Conservation (phyloP, 2,329 filamentous ascomycete genomes). For the Trichoderma koningiopsis region DNA sequence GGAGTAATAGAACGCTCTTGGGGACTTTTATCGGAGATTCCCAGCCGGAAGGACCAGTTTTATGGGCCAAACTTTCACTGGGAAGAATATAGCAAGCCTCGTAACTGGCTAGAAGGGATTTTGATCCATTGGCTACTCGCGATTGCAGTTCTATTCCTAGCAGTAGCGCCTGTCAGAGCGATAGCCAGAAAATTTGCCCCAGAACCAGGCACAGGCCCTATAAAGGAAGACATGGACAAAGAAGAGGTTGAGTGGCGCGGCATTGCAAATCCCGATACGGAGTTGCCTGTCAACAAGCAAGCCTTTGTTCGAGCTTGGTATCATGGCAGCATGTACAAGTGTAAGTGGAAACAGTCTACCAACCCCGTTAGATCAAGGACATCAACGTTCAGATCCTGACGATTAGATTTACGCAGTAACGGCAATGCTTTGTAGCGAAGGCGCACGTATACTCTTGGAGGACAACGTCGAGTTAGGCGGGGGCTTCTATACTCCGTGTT, state of each 20-base stretch:
- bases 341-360: constrained; percentile 49
- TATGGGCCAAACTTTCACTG: constrained; percentile 67
- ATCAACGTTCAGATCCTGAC: not conserved
- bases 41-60: constrained; percentile 47
- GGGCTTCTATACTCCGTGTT: constrained; percentile 72
- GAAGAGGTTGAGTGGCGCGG: constrained; percentile 66
- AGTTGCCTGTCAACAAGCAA: constrained; percentile 47
- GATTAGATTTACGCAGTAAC: constrained; percentile 54
- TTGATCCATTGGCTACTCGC: constrained; percentile 53
- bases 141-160: constrained; percentile 47
- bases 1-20: constrained; percentile 63
- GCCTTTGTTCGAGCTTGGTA: constrained; percentile 59
- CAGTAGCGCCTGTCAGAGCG: constrained; percentile 49
- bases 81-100: constrained; percentile 54
- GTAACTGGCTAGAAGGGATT: constrained; percentile 54
- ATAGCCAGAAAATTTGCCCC: constrained; percentile 49
- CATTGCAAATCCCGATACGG: constrained; percentile 62
- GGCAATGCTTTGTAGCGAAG: constrained; percentile 63
- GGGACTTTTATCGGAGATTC: constrained; percentile 57
- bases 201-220: constrained; percentile 58
- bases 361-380: not conserved
- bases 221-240: constrained; percentile 54
- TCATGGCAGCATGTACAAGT: constrained; percentile 64
- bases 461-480: constrained; percentile 63
- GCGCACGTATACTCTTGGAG: constrained; percentile 65